Evolutionary conservation across 2,329 filamentous ascomycete species (phyloP).

Genomic region (Tothia fuscella): DNA sequence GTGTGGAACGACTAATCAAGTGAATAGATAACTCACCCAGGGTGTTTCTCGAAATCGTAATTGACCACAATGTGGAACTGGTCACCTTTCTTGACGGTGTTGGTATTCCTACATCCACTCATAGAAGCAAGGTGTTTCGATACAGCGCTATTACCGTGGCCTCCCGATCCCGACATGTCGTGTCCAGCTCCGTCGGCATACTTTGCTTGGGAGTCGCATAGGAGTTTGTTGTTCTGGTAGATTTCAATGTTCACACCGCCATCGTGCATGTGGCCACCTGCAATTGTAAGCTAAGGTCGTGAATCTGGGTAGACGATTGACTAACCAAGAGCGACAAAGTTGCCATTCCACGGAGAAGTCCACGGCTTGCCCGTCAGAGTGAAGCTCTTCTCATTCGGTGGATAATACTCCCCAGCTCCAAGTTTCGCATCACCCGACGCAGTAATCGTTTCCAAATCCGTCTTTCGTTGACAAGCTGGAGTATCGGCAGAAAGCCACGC

Average conservation of each 20-base stretch:
- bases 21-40: constrained; percentile 1
- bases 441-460: neutral
- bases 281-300: neutral
- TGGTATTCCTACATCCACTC: neutral
- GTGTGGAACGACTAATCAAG: too few relatives aligned
- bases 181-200: neutral
- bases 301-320: neutral
- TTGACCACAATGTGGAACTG: neutral
- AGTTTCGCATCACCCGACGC: neutral
- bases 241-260: constrained; percentile 3
- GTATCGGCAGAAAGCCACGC: neutral
- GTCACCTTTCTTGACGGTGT: neutral
- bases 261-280: constrained; percentile 1
- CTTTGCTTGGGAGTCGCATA: constrained; percentile 1
- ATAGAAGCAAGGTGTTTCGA: neutral
- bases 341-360: neutral
- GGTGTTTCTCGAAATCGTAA: constrained; percentile 1
- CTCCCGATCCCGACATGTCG: neutral
- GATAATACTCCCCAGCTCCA: neutral
- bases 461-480: constrained; percentile 2
- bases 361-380: neutral
- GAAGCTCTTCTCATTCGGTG: neutral
- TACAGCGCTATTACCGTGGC: neutral
- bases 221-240: constrained; percentile 4
- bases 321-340: neutral